Evolutionary conservation across 176 grass and related monocot species (phyloP).

Genomic region (Bothriochloa decipiens): DNA sequence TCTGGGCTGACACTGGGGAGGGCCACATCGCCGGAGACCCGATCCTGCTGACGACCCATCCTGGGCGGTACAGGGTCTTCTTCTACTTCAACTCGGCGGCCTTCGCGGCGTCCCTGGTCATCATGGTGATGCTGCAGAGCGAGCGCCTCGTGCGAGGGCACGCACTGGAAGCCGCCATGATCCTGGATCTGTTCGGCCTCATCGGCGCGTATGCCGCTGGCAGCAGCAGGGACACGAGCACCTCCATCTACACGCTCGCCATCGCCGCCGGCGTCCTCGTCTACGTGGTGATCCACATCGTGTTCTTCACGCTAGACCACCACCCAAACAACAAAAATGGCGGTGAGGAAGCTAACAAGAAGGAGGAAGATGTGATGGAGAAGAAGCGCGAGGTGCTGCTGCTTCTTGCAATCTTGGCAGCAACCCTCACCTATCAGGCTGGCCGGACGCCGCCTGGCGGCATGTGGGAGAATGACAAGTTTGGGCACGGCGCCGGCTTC

Average conservation of each 20-base stretch:
- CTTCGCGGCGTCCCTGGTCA: background rate
- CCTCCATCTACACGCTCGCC: background rate
- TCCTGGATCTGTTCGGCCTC: background rate
- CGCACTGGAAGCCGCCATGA: background rate
- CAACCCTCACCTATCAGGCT: background rate
- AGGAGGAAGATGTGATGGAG: background rate
- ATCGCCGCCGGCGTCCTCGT: background rate
- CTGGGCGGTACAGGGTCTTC: constrained; percentile 21
- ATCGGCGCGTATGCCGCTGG: background rate
- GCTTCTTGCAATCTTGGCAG: background rate
- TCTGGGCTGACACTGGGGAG: too few relatives aligned
- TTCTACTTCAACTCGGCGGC: background rate
- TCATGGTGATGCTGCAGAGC: background rate
- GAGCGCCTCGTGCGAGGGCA: background rate
- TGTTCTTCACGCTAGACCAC: background rate
- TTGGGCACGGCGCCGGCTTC: background rate
- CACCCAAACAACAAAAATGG: background rate
- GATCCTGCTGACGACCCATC: background rate
- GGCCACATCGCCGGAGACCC: background rate
- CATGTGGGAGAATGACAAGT: background rate
- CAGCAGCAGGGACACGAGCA: background rate
- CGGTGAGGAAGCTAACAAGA: too few relatives aligned
- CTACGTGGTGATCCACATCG: background rate
- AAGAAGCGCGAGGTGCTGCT: background rate
- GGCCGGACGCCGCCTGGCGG: background rate